Evolutionary conservation across 345 rosid genomes (phyloP).

Genomic region (Eucalyptus regnans): DNA sequence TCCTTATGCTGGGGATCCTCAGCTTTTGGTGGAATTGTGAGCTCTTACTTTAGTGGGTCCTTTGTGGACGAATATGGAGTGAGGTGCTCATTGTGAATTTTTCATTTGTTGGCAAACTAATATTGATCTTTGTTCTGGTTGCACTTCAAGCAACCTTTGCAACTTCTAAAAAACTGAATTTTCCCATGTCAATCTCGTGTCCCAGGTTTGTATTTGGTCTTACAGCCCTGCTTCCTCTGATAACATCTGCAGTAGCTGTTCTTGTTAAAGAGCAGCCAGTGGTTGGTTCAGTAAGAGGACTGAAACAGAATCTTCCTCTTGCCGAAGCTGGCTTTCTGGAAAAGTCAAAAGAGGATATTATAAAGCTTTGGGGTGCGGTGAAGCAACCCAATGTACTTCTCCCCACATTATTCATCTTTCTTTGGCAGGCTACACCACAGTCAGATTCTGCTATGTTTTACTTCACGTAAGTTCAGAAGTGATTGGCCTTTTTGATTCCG

Average conservation of each 20-base stretch:
- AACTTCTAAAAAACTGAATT: neutral
- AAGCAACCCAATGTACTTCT: conserved; percentile 76
- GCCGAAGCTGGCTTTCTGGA: conserved; percentile 41
- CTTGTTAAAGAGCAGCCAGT: conserved; percentile 79
- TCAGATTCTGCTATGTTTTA: conserved; percentile 97
- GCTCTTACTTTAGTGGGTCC: conserved; percentile 94
- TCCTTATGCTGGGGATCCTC: conserved; percentile 98
- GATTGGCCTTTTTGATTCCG: neutral
- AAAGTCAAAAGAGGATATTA: conserved; percentile 49
- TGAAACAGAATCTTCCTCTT: conserved; percentile 14
- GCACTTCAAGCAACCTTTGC: neutral
- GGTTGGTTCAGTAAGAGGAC: conserved; percentile 26
- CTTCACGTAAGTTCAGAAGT: conserved; percentile 57
- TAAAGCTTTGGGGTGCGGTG: conserved; percentile 66
- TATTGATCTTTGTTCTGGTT: neutral
- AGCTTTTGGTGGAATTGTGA: conserved; percentile 95
- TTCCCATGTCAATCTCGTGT: conserved; percentile 7
- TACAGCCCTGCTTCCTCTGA: conserved; percentile 72
- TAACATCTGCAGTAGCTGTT: conserved; percentile 91
- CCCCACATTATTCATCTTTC: conserved; percentile 79
- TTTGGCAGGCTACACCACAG: conserved; percentile 99
- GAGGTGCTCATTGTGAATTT: conserved; percentile 24
- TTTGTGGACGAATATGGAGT: conserved; percentile 88
- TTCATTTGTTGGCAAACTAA: neutral
- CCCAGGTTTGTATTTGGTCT: conserved; percentile 95